Evolutionary conservation across 140 eudicot species (phyloP), one percentile per base, ranked within the genome.

Genomic region (Anethum foeniculum): DNA sequence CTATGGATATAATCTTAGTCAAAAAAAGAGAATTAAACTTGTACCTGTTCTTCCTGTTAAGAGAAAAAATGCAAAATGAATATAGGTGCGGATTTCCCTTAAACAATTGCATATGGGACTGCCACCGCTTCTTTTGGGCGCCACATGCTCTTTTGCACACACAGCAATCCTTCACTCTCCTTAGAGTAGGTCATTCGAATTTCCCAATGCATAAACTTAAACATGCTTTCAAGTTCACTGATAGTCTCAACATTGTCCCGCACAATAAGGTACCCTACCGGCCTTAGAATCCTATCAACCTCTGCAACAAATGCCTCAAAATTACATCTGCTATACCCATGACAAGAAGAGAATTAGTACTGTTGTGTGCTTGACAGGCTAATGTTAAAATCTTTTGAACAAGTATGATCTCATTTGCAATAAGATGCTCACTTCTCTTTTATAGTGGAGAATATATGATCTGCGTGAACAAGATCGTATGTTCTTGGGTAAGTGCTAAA

Each of bases 401-500:
- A 67, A 7, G n/a, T 32, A 28, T 28, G 1, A 67, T 67, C 39
- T 64, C 15, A 2, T 15, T 19, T 79, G 19, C 7, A 39, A 47
- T 13, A 27, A 28, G 25, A 65, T 78, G 81, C 92, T 39, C 71
- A 95, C 99, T 93, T 95, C 81, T 79, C 83, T 81, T 90, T 88
- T 5, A 93, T 90, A 87, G 87, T 88, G 83, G 99, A 92, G 90
- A 95, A 95, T 54, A 95, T 87, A 85, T 93, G 99, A 81, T 95
- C 97, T 7, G 99, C 99, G 75, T 95, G 97, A 85, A 95, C 96
- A 86, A 95, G 97, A 84, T 95, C 99, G 41, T 95, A 95, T 62
- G 97, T 84, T 89, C 99, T 82, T 27, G 99, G 99, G 83, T 95
- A 92, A 8, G 99, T 95, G 88, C 92, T 92, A 83, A 95, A 91